Base-by-base conservation (phyloP, 306 rosid species). In the Lathyrus tuberosus region DNA sequence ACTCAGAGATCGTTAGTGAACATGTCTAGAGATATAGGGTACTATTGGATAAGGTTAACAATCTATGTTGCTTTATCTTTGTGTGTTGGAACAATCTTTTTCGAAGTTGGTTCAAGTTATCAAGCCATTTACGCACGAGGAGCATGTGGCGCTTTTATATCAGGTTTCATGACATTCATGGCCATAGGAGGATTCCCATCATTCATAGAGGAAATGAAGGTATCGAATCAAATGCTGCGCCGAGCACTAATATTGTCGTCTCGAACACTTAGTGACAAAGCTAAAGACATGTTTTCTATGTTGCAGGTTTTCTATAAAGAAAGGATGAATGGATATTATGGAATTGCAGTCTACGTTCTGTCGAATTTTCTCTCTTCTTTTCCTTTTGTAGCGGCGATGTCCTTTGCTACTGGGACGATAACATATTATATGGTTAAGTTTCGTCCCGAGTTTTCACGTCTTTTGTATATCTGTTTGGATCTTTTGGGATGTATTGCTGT, bases 141-240 rank as follows among this genome's bases (percentile, higher is more conserved):
- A 49, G 94, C 97, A 53, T 93, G 98, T 28, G 97, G 88, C 1
- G 98, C 90, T 11, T 93, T 90, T 69, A 42, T 93, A 11, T 85
- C 96, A 17, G 96, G 97, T 57, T 93, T 88, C 86, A 90, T 93
- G 98, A 88, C 97, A 57, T 93, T 90, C 86, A 87, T 86, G 97
- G 81, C 98, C 72, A 90, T 93, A 14, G 96, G 94, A 77, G 98
- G 97, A 75, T 93, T 93, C 79, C 98, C 96, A 65, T 93, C 97
- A 35, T 93, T 90, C 84, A 83, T 93, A 22, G 98, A 93, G 79
- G 98, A 93, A 80, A 85, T 93, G 89, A 93, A 90, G 96, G 96
- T 90, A 75, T 28, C 58, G 43, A 67, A 65, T 67, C 4, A 46
- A 13, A 28, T 7, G 63, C 4, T 14, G 38, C 6, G 62, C 15